phyloP scores from a whole-genome alignment of 257 asterid species.

The Salvia rosmarinus region DNA sequence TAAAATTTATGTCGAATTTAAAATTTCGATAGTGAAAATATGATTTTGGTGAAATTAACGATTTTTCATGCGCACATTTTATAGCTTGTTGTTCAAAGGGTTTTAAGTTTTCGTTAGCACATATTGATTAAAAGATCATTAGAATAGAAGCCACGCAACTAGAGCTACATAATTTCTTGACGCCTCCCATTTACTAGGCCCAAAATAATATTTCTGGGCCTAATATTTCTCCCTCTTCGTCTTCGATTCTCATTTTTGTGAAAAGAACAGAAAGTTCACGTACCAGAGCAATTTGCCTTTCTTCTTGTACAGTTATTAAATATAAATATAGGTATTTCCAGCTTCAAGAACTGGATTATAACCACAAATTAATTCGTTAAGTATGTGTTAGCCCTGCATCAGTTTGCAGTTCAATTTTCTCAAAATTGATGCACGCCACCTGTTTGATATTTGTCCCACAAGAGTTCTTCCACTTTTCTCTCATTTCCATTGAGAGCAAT shows the following conservation, averaged over 20 bases:
- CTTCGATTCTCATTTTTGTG: not conserved
- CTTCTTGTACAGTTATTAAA: not conserved
- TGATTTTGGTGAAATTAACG: too few relatives aligned
- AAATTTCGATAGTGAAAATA: too few relatives aligned
- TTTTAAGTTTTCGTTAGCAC: too few relatives aligned
- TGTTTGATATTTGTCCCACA: conserved; percentile 41
- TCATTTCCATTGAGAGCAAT: conserved; percentile 13
- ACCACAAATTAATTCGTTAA: not conserved
- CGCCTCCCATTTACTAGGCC: too few relatives aligned
- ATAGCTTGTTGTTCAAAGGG: too few relatives aligned
- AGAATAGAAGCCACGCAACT: too few relatives aligned
- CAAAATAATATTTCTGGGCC: not conserved
- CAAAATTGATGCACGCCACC: conserved; percentile 27
- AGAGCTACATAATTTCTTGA: too few relatives aligned
- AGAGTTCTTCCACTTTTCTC: not conserved
- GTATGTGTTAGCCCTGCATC: not conserved
- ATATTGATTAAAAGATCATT: too few relatives aligned
- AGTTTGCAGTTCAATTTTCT: not conserved
- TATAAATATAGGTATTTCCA: not conserved
- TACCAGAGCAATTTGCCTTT: conserved; percentile 17
- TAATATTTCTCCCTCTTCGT: not conserved
- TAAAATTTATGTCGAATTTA: too few relatives aligned
- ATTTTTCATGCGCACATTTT: too few relatives aligned
- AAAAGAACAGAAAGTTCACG: not conserved
- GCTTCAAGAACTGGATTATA: not conserved